phyloP scores from a whole-genome alignment of 306 rosid genomes.

The Calophaca sinica region DNA sequence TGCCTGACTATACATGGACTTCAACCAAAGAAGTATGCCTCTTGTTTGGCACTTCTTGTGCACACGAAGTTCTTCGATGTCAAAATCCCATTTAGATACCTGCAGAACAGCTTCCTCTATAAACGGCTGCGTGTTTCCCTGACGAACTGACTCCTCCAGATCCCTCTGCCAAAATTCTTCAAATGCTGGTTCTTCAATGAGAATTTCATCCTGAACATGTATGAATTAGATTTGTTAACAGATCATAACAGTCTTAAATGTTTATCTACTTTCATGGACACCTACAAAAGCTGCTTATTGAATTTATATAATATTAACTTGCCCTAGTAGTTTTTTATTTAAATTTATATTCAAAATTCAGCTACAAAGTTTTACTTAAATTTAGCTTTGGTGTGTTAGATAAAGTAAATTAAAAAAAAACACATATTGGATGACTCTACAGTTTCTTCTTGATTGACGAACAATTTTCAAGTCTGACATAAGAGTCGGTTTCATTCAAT shows the following conservation, averaged over 20 bases:
- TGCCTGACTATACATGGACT: constrained; percentile 74
- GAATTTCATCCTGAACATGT: constrained; percentile 71
- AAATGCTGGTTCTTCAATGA: constrained; percentile 72
- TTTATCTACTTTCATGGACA: neutral
- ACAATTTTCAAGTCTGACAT: no score
- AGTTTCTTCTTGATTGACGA: no score
- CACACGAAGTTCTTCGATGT: constrained; percentile 73
- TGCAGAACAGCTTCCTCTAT: constrained; percentile 83
- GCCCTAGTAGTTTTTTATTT: neutral
- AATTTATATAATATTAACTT: constrained; percentile 2
- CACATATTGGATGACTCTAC: neutral
- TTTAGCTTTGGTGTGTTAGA: constrained; percentile 8
- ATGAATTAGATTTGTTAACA: constrained; percentile 26
- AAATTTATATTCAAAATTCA: constrained; percentile 3
- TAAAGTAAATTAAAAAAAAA: constrained; percentile 5
- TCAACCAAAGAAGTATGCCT: constrained; percentile 86
- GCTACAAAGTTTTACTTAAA: neutral
- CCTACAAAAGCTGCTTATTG: neutral
- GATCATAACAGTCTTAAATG: neutral
- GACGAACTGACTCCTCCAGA: constrained; percentile 94
- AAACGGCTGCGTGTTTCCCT: constrained; percentile 70
- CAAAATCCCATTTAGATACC: constrained; percentile 90
- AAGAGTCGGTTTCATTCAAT: no score
- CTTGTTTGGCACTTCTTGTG: constrained; percentile 74
- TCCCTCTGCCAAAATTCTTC: constrained; percentile 76